Evolutionary conservation across 306 rosid genomes (phyloP).

Genomic region (Lithocarpus polystachyus): DNA sequence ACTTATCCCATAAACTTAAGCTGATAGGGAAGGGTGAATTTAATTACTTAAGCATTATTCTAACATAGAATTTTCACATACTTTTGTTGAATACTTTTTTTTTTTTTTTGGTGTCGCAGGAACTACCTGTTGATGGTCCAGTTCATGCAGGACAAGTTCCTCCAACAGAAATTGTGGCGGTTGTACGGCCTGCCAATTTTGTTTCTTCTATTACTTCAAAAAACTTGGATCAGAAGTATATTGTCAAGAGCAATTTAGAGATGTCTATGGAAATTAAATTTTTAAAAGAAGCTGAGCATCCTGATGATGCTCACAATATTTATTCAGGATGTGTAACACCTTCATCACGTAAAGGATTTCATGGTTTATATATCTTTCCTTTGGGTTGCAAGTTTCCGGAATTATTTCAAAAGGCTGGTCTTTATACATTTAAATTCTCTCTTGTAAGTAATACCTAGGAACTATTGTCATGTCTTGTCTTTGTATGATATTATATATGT

Average conservation of each 20-base stretch:
- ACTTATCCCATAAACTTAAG: too few relatives aligned
- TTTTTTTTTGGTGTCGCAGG: slow-evolving; percentile 17
- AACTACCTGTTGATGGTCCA: slow-evolving; percentile 19
- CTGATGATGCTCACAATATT: background rate
- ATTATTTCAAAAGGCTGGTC: slow-evolving; percentile 31
- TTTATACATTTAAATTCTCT: slow-evolving; percentile 37
- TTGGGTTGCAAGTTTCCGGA: slow-evolving; percentile 13
- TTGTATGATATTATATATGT: background rate
- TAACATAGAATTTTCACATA: background rate
- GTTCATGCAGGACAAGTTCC: slow-evolving; percentile 38
- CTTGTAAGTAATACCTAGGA: slow-evolving; percentile 31
- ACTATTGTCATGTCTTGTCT: background rate
- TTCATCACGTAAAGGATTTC: slow-evolving; percentile 21
- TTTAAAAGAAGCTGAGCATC: background rate
- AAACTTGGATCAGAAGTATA: slow-evolving; percentile 33
- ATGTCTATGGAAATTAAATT: slow-evolving; percentile 34
- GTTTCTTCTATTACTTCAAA: slow-evolving; percentile 2
- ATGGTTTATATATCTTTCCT: slow-evolving; percentile 38
- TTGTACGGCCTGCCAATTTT: slow-evolving; percentile 34
- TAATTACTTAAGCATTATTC: too few relatives aligned
- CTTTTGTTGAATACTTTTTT: background rate
- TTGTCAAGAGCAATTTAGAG: slow-evolving; percentile 19
- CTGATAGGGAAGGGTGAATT: too few relatives aligned
- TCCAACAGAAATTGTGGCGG: slow-evolving; percentile 33
- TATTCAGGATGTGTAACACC: slow-evolving; percentile 11